phyloP scores from a whole-genome alignment of 2,329 filamentous ascomycete genomes.

The Orbilia quercus region DNA sequence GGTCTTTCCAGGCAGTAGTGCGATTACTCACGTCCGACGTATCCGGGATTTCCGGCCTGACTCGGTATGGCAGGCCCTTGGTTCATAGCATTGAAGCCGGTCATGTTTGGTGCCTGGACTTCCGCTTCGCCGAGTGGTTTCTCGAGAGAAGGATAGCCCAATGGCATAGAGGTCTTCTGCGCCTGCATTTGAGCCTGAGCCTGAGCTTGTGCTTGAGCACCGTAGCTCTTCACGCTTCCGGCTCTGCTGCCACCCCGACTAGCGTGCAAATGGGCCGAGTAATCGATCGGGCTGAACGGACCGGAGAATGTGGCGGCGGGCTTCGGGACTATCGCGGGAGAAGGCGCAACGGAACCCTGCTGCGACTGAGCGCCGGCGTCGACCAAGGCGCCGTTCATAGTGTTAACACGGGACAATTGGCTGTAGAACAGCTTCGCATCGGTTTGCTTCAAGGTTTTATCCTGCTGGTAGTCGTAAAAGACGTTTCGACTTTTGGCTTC shows the following conservation, averaged over 20 bases:
- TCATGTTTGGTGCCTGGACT: constrained; percentile 59
- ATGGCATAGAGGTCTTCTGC: constrained; percentile 58
- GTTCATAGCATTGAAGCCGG: constrained; percentile 59
- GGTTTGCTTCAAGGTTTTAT: constrained; percentile 92
- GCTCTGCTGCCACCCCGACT: constrained; percentile 61
- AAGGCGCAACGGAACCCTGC: constrained; percentile 29
- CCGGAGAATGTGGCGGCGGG: constrained; percentile 63
- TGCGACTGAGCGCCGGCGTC: constrained; percentile 31
- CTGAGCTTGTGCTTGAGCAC: constrained; percentile 60
- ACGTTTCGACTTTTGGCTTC: constrained; percentile 74
- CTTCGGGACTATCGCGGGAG: constrained; percentile 63
- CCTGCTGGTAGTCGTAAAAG: constrained; percentile 91
- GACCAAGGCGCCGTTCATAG: constrained; percentile 61
- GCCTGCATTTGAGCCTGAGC: neutral
- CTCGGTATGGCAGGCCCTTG: constrained; percentile 19
- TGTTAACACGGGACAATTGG: constrained; percentile 63
- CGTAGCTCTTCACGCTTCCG: constrained; percentile 62
- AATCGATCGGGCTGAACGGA: constrained; percentile 60
- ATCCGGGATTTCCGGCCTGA: constrained; percentile 44
- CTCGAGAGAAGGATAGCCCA: constrained; percentile 62
- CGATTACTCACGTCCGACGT: constrained; percentile 56
- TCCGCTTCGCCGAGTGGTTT: constrained; percentile 58
- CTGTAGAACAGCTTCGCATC: constrained; percentile 98
- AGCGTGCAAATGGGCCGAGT: constrained; percentile 55
- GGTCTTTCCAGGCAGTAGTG: neutral